Base-by-base conservation (phyloP, 1,139 yeast genomes). In the Pichia sp. region DNA sequence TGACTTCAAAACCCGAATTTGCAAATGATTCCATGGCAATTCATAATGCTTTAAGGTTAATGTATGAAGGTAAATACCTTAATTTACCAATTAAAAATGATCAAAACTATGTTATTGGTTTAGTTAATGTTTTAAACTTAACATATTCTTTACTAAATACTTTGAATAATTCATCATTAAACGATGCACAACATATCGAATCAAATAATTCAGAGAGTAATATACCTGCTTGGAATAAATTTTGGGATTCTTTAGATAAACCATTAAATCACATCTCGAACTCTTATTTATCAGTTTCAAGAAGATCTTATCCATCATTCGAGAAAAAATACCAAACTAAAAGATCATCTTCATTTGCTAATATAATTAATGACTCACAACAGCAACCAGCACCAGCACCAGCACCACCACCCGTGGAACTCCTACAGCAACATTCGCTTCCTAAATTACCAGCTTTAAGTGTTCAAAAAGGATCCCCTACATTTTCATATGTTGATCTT, bases 1-100 rank as follows among this genome's bases (percentile, higher is more conserved):
- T 73, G 67, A 73, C 76, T 0, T 67, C 74, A 3, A 69, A 70
- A 47, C 76, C 76, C 0, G 71, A 71, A 48, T 72, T 69, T 64
- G 76, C 75, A 0, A 66, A 62, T 33, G 68, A 66, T 39, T 55
- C 62, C 14, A 57, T 69, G 56, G 68, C 68, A 2, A 68, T 73
- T n/a, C 70, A 71, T 49, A 65, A 69, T 13, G 76, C 75, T 8
- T 57, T 73, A 46, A 63, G 74, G 54, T 57, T 71, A 52, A 73
- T 73, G 76, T 72, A 70, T 53, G 73, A 70, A 46, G 76, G 76
- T 0, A 70, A 71, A 52, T 73, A 69, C 48, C 53, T 73, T 46
- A 73, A 71, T 51, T 56, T 73, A 48, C 76, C 76, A 0, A 70
- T 72, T 9, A 65, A 65, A 41, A 63, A 67, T 53, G 29, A 49